Base-by-base conservation (phyloP, 495 filamentous ascomycete species). In the Xylona heveae region DNA sequence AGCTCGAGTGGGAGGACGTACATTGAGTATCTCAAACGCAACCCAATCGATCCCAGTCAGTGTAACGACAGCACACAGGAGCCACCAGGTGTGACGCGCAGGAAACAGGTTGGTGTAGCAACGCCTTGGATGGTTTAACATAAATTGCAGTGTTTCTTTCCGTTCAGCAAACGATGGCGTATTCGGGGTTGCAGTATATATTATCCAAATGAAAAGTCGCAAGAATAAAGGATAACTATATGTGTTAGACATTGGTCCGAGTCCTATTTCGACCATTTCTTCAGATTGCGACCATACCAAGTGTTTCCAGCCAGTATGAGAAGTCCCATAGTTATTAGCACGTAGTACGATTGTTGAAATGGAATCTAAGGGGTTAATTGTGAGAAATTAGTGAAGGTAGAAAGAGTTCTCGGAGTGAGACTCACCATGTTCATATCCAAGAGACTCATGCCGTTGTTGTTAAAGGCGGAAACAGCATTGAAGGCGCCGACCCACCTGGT, bases 271-370 rank as follows among this genome's bases (percentile, higher is more conserved):
- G 10, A 6, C 35, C 29, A 22, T 31, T 19, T n/a, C 20, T 5
- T 25, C 3, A 37, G 19, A 20, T 39, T 33, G 16, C 25, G 7
- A 17, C 21, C 43, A 24, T 24, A 51, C 46, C 48, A 63, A 1
- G 82, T 90, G 36, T 91, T 93, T 13, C 83, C 83, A 5, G 78
- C 77, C 8, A 93, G 59, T 35, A 88, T 88, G 38, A 91, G 49
- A 10, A 77, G 47, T 21, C 64, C 64, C 68, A 84, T 76, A 9
- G 74, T 76, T 13, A 90, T 49, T 7, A 93, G 58, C 5, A 80
- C 64, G 44, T 81, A 90, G 46, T 63, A 52, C 4, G 62, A 59
- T 1, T 52, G 55, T 44, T 74, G 64, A 43, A 76, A 80, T 1
- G 70, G 66, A 4, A 66, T 47, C 59, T 52, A 19, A 28, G 3